Base-by-base conservation (phyloP, 345 rosid species). In the Eucalyptus tenuipes region DNA sequence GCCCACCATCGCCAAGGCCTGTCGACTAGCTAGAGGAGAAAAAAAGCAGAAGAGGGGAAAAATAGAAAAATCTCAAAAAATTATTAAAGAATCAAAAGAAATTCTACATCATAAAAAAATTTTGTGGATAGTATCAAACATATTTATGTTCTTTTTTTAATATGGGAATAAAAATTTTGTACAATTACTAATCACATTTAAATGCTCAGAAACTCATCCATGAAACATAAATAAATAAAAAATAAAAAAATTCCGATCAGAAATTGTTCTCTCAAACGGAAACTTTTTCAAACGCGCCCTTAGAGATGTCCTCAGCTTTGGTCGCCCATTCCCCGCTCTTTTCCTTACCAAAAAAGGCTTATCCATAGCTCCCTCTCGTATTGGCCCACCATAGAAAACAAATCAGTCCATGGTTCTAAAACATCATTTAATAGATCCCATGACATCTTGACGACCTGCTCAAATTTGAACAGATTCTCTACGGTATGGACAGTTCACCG, bases 31-130 rank as follows among this genome's bases (percentile, higher is more conserved):
- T 17, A 50, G 22, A 50, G 8, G 22, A 50, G 55, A 7, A 50
- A 16, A 17, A 17, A 50, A 50, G 2, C 17, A 7, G 3, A 7
- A 7, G 1, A 52, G 9, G 17, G 55, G 24, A 52, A 52, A 52
- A 52, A 7, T 17, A 50, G 3, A 52, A 52, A 52, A 52, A 52
- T 52, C 24, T 52, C 22, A 52, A 17, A 52, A 52, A 17, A 7
- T 17, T 17, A 50, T 52, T 52, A 52, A 17, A 52, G 4, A 52
- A 52, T 7, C 17, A 50, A 50, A 50, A 50, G 4, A 50, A 50
- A 50, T 17, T 50, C 2, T 17, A 17, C 8, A 0, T 50, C 8
- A 50, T 17, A 17, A 50, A 50, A 49, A 15, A 12, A 5, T 42
- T 4, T 3, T 7, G 4, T 50, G 4, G 3, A 50, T 18, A 2